phyloP scores from a whole-genome alignment of 768 basidiomycete species.

The Rhodotorula paludigena region DNA sequence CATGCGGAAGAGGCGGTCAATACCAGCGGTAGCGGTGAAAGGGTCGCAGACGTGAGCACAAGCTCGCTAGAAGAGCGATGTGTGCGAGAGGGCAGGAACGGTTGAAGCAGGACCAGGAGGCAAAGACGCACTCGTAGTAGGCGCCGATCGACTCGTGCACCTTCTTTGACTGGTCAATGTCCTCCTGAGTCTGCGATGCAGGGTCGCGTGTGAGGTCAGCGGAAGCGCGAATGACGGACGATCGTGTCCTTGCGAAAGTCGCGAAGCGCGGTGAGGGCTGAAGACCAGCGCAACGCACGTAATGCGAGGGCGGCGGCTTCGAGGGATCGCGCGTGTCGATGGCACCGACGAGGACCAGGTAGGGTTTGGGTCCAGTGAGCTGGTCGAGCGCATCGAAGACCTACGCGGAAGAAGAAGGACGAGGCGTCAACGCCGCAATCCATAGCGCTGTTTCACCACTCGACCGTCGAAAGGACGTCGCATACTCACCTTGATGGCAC shows the following conservation, averaged over 20 bases:
- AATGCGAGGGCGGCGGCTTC: constrained; percentile 24
- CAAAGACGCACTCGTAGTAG: constrained; percentile 32
- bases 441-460: no score
- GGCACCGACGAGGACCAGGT: constrained; percentile 34
- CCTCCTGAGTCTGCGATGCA: constrained; percentile 24
- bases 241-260: no score
- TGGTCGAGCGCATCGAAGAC: constrained; percentile 61
- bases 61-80: background rate
- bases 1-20: background rate
- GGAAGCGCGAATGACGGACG: background rate
- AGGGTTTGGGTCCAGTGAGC: constrained; percentile 45
- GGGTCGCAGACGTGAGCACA: background rate
- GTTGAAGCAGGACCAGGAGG: background rate
- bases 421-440: no score
- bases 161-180: constrained; percentile 19
- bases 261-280: no score
- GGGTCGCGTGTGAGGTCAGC: background rate
- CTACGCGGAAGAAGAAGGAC: background rate
- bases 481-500: constrained; percentile 57
- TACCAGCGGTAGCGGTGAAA: background rate
- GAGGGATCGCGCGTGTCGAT: constrained; percentile 20
- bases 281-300: constrained; percentile 5
- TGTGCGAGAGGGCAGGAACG: background rate
- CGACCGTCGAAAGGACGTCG: background rate
- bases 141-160: constrained; percentile 28